These are phyloP conservation scores for Cladosporium sp. DNA, from an alignment of 2,329 filamentous ascomycete genomes.

Conservation along the genomic window DNA sequence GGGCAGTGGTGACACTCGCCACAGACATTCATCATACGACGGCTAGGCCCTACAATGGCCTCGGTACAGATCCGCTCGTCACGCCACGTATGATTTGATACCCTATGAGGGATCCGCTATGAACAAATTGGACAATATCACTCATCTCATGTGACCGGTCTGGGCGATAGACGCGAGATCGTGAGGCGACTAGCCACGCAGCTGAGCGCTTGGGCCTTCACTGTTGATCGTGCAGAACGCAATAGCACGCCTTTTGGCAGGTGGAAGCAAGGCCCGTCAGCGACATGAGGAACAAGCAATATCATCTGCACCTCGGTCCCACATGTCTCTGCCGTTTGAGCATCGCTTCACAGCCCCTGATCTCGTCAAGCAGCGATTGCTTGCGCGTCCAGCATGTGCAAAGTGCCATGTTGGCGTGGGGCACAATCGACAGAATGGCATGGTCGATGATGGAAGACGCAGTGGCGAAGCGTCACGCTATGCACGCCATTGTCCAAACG, in stretches of 20 bases:
- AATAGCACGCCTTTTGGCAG: slow-evolving; percentile 9
- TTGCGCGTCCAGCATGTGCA: neutral
- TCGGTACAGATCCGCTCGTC: neutral
- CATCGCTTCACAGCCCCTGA: neutral
- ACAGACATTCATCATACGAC: neutral
- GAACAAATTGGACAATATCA: neutral
- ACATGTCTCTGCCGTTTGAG: neutral
- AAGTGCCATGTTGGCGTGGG: neutral
- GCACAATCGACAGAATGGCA: slow-evolving; percentile 1
- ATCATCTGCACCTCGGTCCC: neutral
- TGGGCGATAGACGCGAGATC: neutral
- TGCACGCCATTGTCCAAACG: slow-evolving; percentile 10
- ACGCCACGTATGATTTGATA: neutral
- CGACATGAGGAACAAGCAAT: neutral
- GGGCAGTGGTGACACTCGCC: neutral
- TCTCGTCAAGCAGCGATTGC: neutral
- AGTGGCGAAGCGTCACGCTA: slow-evolving; percentile 11
- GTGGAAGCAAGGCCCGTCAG: neutral
- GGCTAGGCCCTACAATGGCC: neutral
- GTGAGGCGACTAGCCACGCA: slow-evolving; percentile 7
- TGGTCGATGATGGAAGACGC: slow-evolving; percentile 3
- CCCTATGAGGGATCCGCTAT: neutral
- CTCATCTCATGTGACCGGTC: slow-evolving; percentile 4
- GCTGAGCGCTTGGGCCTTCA: neutral
- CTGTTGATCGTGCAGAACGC: neutral